Conservation (phyloP, 2,329 filamentous ascomycete species). For the Microascus cirrosus region DNA sequence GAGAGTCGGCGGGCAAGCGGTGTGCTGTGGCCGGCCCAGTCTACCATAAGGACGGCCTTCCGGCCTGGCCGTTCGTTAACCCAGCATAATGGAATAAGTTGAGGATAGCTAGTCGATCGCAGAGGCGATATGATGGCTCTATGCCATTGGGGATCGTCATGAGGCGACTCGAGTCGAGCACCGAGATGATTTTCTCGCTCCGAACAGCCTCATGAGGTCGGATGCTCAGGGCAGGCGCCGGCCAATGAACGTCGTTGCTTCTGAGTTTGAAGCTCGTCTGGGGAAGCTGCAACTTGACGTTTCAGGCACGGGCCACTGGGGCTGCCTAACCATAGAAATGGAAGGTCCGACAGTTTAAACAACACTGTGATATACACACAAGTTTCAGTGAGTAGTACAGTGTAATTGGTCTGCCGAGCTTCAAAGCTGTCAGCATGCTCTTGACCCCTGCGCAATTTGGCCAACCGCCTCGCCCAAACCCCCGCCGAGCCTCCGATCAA, state of each 20-base stretch:
- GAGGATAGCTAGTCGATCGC: too few relatives aligned
- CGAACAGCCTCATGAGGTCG: not conserved
- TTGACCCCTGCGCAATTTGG: conserved; percentile 1
- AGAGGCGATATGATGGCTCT: too few relatives aligned
- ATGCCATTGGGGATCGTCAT: too few relatives aligned
- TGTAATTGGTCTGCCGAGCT: not conserved
- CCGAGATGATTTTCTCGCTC: not conserved
- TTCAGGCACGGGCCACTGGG: not conserved
- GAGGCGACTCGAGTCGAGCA: too few relatives aligned
- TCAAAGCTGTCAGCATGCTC: not conserved
- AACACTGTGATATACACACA: not conserved
- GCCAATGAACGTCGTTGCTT: not conserved
- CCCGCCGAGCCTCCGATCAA: conserved; percentile 1
- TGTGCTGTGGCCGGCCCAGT: too few relatives aligned
- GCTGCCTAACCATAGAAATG: not conserved
- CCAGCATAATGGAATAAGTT: too few relatives aligned
- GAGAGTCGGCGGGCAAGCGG: too few relatives aligned
- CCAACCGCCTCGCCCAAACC: not conserved
- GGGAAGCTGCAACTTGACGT: not conserved
- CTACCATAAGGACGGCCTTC: too few relatives aligned
- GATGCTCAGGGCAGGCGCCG: not conserved
- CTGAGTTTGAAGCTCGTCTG: not conserved
- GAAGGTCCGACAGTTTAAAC: not conserved
- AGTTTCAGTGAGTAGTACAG: not conserved
- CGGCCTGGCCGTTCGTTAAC: too few relatives aligned